phyloP scores from a whole-genome alignment of 805 yeast species.

The Huiozyma naganishii region DNA sequence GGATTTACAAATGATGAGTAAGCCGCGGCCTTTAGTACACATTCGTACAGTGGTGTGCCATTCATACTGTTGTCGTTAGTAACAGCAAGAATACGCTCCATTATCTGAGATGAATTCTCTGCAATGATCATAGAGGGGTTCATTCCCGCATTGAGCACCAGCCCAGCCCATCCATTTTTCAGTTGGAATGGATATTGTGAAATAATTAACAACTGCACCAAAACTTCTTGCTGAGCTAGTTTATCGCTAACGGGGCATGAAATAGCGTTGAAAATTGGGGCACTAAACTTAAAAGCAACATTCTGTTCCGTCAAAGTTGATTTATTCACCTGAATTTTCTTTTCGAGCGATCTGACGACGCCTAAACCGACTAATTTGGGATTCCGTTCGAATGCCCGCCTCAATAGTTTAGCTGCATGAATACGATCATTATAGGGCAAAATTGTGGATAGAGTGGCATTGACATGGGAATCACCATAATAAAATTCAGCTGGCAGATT shows the following conservation, averaged over 20 bases:
- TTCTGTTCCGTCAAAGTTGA: constrained; percentile 10
- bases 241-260: constrained; percentile 24
- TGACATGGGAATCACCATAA: constrained; percentile 42
- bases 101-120: constrained; percentile 16
- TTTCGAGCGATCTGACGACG: constrained; percentile 34
- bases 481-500: constrained; percentile 6
- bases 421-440: constrained; percentile 30
- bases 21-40: constrained; percentile 43
- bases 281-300: constrained; percentile 22
- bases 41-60: constrained; percentile 28
- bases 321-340: constrained; percentile 9
- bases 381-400: constrained; percentile 22
- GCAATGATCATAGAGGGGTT: constrained; percentile 57
- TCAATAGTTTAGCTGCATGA: constrained; percentile 27
- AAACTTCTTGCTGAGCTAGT: constrained; percentile 21
- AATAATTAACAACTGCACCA: constrained; percentile 34
- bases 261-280: constrained; percentile 31
- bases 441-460: constrained; percentile 33
- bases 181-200: constrained; percentile 35
- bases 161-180: constrained; percentile 66
- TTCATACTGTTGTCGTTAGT: constrained; percentile 9
- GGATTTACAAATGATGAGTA: constrained; percentile 51
- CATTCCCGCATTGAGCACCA: constrained; percentile 44
- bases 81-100: constrained; percentile 12
- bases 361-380: constrained; percentile 35